A percentile compares a stretch with the other conserved stretches of the same genome.
Conservation (phyloP, 2,329 filamentous ascomycete species). For the Gaeumannomyces tritici region DNA sequence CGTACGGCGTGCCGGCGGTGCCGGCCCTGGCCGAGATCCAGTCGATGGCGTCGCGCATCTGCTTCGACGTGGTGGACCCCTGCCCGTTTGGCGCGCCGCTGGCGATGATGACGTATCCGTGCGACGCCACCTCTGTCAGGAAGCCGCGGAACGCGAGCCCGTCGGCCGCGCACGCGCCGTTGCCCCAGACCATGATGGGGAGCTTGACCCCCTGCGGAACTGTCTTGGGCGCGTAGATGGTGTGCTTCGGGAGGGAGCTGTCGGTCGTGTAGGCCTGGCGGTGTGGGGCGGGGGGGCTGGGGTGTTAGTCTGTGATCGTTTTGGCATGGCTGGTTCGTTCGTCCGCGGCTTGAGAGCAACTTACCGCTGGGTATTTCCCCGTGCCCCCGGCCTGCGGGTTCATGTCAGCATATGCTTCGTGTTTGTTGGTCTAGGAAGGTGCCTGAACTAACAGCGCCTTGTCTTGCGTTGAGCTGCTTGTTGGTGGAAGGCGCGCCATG, state of each 20-base stretch:
- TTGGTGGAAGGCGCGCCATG: background rate
- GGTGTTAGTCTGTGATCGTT: background rate
- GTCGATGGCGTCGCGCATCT: conserved; percentile 13
- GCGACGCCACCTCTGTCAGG: conserved; percentile 15
- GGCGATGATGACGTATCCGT: conserved; percentile 16
- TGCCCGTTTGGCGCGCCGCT: conserved; percentile 11
- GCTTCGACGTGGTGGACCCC: conserved; percentile 13
- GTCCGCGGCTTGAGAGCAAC: background rate
- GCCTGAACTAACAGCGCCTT: background rate
- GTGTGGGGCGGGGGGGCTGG: too few species aligned
- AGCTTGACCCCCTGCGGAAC: conserved; percentile 9
- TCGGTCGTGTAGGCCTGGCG: background rate
- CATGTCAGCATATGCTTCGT: background rate
- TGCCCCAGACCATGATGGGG: conserved; percentile 20
- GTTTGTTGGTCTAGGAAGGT: background rate
- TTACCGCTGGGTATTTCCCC: background rate
- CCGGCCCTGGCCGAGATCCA: conserved; percentile 11
- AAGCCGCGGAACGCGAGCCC: conserved; percentile 9
- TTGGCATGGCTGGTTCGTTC: background rate
- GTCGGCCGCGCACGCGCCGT: conserved; percentile 17
- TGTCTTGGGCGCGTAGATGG: conserved; percentile 14
- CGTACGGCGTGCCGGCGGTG: conserved; percentile 8
- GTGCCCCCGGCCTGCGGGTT: background rate
- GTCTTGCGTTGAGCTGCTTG: background rate
- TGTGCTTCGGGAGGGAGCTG: conserved; percentile 8